Percentiles rank a stretch among this genome's conserved stretches.
Evolutionary conservation across 805 yeast species (phyloP).

Genomic region (Cyberlindnera suaveolens): DNA sequence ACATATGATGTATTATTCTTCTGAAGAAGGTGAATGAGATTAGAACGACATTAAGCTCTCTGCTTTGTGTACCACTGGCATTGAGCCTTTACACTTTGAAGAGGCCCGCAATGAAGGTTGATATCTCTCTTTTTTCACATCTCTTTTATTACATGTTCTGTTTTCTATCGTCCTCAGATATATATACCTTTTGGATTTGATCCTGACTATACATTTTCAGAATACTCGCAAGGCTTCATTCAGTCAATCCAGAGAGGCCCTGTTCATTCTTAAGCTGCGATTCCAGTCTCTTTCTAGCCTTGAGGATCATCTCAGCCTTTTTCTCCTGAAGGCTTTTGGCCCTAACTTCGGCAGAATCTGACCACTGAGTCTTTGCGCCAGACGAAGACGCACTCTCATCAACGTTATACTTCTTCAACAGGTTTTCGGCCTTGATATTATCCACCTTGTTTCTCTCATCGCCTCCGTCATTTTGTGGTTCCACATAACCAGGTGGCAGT

Average conservation of each 20-base stretch:
- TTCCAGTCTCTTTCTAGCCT: conserved; percentile 56
- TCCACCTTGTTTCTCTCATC: conserved; percentile 17
- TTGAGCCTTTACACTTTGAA: no score
- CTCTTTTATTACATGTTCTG: no score
- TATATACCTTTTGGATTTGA: no score
- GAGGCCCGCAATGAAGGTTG: no score
- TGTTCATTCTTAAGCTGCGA: conserved; percentile 23
- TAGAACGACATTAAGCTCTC: no score
- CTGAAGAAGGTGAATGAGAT: no score
- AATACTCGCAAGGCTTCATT: not conserved
- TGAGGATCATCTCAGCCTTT: conserved; percentile 51
- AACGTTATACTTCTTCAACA: conserved; percentile 39
- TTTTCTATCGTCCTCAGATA: no score
- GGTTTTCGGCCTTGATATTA: conserved; percentile 24
- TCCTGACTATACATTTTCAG: not conserved
- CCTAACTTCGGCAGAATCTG: conserved; percentile 36
- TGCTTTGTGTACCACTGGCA: no score
- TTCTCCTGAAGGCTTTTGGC: conserved; percentile 39
- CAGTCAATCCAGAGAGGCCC: conserved; percentile 14
- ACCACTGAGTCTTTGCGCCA: conserved; percentile 31
- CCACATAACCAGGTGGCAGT: conserved; percentile 37
- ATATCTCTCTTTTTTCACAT: no score
- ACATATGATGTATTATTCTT: no score
- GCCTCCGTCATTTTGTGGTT: conserved; percentile 7
- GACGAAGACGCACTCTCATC: conserved; percentile 16